Evolutionary conservation across 192 early-diverging fungal genomes (phyloP), one percentile per base, ranked within the genome.

Genomic region (Rhizoclosmatium globosum): DNA sequence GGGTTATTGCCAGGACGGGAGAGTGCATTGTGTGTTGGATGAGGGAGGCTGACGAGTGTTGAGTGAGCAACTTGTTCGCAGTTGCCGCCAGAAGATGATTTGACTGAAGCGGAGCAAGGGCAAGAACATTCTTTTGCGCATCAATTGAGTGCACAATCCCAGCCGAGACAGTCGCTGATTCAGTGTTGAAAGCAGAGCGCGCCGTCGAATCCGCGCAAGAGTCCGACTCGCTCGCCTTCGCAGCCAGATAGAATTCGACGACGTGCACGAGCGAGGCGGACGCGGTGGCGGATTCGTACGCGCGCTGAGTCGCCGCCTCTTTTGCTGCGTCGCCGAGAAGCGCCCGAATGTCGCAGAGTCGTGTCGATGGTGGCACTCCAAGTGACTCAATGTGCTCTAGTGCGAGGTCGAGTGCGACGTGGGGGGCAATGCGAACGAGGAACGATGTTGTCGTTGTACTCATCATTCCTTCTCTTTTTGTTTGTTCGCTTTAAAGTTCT

Each of bases 1-100:
- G 87, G 61, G 91, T 90, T 44, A 92, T 82, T 38, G 87, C 85
- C 19, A 95, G 85, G 9, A 89, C 84, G 21, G 90, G 88, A 3
- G 89, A 91, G 21, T 87, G 81, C 0, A 79, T 82, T n/a, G 68
- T 48, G 46, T 19, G 3, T 19, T 77, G 66, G 21, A 89, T 74
- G 44, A 91, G 86, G 17, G 84, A 84, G 4, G 91, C 89, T 6
- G 85, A 78, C 38, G 92, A 42, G 17, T 84, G 79, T 1, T 76
- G 77, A 0, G 87, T 81, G 0, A n/a, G 84, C 66, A 53, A 74
- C 57, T 42, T 62, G 82, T 66, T 71, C 60, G 76, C 50, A 81
- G 66, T 39, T 50, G 45, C 23, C 57, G 42, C 48, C 19, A 78
- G 71, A 42, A 84, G 75, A 4, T 72, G 23, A 45, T 56, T 48